Evolutionary conservation across 345 rosid genomes (phyloP).

Genomic region (Zanthoxylum bungeanum): DNA sequence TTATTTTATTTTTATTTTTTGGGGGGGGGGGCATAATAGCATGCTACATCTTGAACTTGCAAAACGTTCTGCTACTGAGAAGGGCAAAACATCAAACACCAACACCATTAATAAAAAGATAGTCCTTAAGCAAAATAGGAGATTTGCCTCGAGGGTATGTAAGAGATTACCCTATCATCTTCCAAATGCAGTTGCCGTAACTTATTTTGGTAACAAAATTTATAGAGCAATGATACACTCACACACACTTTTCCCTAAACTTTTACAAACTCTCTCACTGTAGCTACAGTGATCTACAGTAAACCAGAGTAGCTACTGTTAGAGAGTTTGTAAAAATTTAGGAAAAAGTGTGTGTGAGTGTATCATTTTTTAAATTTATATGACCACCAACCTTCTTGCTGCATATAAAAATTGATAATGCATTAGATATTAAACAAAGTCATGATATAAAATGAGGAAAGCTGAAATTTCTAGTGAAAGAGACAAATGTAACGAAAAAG

Average conservation of each 20-base stretch:
- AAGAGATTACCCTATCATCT: slow-evolving; percentile 53
- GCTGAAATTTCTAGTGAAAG: background rate
- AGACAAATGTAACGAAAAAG: background rate
- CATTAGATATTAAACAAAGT: background rate
- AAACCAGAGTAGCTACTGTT: no score
- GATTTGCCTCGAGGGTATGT: background rate
- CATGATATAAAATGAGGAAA: background rate
- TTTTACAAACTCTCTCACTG: no score
- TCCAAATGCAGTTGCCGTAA: slow-evolving; percentile 73
- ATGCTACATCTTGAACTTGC: slow-evolving; percentile 2
- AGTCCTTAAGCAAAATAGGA: background rate
- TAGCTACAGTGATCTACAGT: no score
- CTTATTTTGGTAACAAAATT: slow-evolving; percentile 62
- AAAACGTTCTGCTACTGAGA: background rate
- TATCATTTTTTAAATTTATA: no score
- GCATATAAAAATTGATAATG: slow-evolving; percentile 21
- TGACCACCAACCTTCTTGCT: slow-evolving; percentile 99
- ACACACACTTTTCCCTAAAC: no score
- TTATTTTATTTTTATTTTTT: no score
- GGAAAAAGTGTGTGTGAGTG: no score
- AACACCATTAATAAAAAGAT: background rate
- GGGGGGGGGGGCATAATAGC: background rate
- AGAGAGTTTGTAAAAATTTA: no score
- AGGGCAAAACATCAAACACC: background rate
- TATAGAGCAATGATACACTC: no score